These are phyloP conservation scores for Komagataella ulmi DNA, from an alignment of 805 yeast species.

Conservation along the genomic window DNA sequence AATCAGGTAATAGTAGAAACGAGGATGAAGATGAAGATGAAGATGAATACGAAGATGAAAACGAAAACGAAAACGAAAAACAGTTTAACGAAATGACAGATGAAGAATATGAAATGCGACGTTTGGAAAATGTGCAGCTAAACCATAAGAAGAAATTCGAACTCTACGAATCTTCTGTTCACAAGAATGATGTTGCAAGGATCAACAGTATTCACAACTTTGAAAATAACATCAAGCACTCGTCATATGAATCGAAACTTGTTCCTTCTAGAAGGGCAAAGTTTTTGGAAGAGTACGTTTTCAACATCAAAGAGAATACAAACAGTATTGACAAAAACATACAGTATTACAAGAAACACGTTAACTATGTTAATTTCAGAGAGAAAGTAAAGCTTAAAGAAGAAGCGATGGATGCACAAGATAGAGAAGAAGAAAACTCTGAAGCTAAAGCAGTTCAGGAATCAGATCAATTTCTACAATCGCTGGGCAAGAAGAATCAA, in stretches of 20 bases:
- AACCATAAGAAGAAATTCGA: conserved; percentile 4
- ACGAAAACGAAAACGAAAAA: conserved; percentile 19
- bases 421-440: conserved; percentile 20
- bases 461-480: conserved; percentile 4
- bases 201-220: conserved; percentile 22
- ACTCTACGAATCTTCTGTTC: conserved; percentile 1
- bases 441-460: conserved; percentile 9
- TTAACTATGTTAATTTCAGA: conserved; percentile 28
- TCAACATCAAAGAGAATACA: conserved; percentile 7
- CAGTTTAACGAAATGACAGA: conserved; percentile 14
- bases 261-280: conserved; percentile 10
- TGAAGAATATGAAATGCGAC: conserved; percentile 10
- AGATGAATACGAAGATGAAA: conserved; percentile 12
- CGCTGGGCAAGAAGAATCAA: conserved; percentile 11
- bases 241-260: conserved; percentile 7
- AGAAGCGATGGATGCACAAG: conserved; percentile 25
- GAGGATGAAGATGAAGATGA: conserved; percentile 12
- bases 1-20: conserved; percentile 8
- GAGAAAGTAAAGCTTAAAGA: conserved; percentile 24
- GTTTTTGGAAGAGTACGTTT: conserved; percentile 17
- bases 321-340: conserved; percentile 20
- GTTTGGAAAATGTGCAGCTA: conserved; percentile 7
- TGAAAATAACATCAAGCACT: conserved; percentile 14
- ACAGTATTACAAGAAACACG: conserved; percentile 20
- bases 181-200: conserved; percentile 13